Base-by-base conservation (phyloP, 148 eudicot species). In the Amaranthus cruentus region DNA sequence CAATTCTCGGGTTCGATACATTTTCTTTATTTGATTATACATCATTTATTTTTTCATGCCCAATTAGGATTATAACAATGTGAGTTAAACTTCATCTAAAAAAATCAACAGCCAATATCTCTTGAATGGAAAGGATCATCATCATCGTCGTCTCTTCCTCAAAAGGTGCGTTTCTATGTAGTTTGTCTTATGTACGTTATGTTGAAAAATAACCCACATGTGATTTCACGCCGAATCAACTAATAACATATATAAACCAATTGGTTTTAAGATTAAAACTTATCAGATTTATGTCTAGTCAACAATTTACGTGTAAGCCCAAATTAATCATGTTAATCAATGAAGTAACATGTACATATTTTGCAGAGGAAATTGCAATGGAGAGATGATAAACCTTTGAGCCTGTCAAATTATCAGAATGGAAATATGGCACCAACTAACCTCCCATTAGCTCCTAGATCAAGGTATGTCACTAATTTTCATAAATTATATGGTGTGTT, bases 351-450 rank as follows among this genome's bases (percentile, higher is more conserved):
- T 53, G 47, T 51, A 65, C 9, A 14, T 43, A 65, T 43, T 42
- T 44, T 71, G 73, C 79, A 80, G 83, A 60, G 77, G 55, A 80
- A 76, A 62, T 53, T 55, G 3, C 70, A 73, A 47, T 76, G 83
- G 83, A 73, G 68, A 9, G 66, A 76, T 67, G 79, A 72, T 6
- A 7, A 52, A 6, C n/a, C 38, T 53, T 47, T 47, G 62, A 54
- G 83, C 56, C 69, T 59, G 38, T 6, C 61, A 14, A 59, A 38
- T 67, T 54, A 59, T 47, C 73, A 64, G 28, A 59, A 13, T 62
- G 74, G 66, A 62, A 46, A 52, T 47, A 12, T 55, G 47, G 54
- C 21, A 55, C 70, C 8, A 66, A 55, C 62, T 7, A 47, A 11
- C 1, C 60, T 13, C 4, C 4, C 13, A 12, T 15, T 15, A 4